Base-by-base conservation (phyloP, 2,329 filamentous ascomycete genomes). In the Pezicula carpinea region DNA sequence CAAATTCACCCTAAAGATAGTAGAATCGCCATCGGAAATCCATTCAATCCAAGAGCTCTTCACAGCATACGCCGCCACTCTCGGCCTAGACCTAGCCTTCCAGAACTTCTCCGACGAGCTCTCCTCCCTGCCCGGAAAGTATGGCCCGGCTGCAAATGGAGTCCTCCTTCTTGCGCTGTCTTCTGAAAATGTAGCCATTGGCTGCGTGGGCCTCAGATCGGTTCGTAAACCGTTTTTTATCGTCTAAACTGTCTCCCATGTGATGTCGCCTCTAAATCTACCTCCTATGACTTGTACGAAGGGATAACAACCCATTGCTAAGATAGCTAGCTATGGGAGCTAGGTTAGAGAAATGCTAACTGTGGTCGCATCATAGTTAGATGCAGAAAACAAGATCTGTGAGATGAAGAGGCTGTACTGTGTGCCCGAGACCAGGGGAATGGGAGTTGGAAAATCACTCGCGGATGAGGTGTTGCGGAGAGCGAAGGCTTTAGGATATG, bases 351-450 rank as follows among this genome's bases (percentile, higher is more conserved):
- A n/a, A n/a, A n/a, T n/a, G n/a, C n/a, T n/a, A n/a, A n/a, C n/a
- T n/a, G n/a, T n/a, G n/a, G n/a, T n/a, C n/a, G n/a, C n/a, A n/a
- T 29, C 3, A 10, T 29, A 29, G 26, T 29, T 52, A 17, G n/a
- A 32, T 5, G 14, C 26, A 42, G 15, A 18, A 14, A 42, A 41
- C 15, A 50, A 42, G 19, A 44, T 44, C 7, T 53, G 50, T 36
- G 79, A 83, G 59, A 74, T 82, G 65, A 83, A 83, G 58, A 68
- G 79, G 1, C 64, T 83, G 0, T 83, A 78, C 53, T 69, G 79
- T 7, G 50, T 63, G 2, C 73, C 74, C 0, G 56, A 64, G 34
- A 69, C 70, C 1, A 69, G 78, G 19, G 74, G 77, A 2, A 53
- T 67, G 11, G 75, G 77, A 0, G 57, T 77, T 1, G 77, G 77